Evolutionary conservation across 2,329 filamentous ascomycete species (phyloP), one percentile per base, ranked within the genome.

Genomic region (Penicillium sp.): DNA sequence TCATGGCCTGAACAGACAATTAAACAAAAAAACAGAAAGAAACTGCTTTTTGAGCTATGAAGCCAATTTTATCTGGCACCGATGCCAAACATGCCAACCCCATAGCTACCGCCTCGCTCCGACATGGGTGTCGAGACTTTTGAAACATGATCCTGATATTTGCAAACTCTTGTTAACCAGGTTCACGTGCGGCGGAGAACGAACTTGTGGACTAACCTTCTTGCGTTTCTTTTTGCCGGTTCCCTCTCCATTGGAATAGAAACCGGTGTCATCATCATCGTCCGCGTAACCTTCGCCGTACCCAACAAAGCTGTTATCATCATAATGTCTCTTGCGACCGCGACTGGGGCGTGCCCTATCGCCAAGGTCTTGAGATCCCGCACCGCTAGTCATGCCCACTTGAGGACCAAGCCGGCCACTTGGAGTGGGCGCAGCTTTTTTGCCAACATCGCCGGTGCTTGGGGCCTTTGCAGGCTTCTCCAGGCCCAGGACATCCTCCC

Each of bases 201-300:
- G 26, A 14, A 10, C 14, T 13, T 25, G 19, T 13, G 28, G n/a
- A 35, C 16, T 65, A 67, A 81, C 79, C 79, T 80, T 82, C 73
- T 81, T 81, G 62, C 80, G 77, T 71, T 79, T 81, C 71, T 81
- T 82, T 67, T 80, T 81, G 37, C 75, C 75, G 48, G 73, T 68
- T 59, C 77, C 78, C 60, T 78, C 78, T 60, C 74, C 71, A 57
- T 79, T 80, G 48, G 79, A 80, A 63, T 80, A 79, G 49, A 79
- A 75, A 38, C 73, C 76, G 33, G 68, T 70, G 26, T 80, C 79
- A 52, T 77, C 76, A 60, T 82, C 81, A 59, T 81, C 79, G 70
- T 83, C 81, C 26, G 78, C 77, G 68, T 76, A 83, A 22, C 81
- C 81, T 75, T 82, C 80, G 55, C 79, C 81, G 63, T 83, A 83